Evolutionary conservation across 441 rosid genomes (phyloP).

Genomic region (Brassica balearica): DNA sequence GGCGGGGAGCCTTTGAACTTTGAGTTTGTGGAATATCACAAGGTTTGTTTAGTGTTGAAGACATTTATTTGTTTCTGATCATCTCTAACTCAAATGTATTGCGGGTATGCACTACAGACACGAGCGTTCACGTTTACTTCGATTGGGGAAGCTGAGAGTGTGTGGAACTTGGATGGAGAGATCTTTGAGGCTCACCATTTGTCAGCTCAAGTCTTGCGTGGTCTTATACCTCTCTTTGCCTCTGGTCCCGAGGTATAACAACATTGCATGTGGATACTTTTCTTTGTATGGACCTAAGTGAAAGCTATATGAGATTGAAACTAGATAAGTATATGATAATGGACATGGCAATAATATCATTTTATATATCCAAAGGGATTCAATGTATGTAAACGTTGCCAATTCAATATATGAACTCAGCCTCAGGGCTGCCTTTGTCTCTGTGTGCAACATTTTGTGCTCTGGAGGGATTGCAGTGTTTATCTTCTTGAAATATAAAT

Average conservation of each 20-base stretch:
- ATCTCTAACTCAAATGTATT: constrained; percentile 19
- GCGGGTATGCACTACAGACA: constrained; percentile 53
- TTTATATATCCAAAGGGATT: not conserved
- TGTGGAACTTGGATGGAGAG: constrained; percentile 98
- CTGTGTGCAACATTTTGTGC: constrained; percentile 19
- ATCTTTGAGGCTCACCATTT: constrained; percentile 82
- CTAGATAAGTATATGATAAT: not conserved
- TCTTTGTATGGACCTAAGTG: constrained; percentile 6
- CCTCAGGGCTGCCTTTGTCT: constrained; percentile 56
- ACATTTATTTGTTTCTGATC: constrained; percentile 4
- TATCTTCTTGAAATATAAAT: constrained; percentile 9
- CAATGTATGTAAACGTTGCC: constrained; percentile 14
- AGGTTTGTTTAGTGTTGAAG: constrained; percentile 48
- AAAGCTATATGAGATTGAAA: constrained; percentile 11
- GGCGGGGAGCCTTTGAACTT: constrained; percentile 83
- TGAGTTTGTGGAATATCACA: constrained; percentile 88
- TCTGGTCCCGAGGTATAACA: constrained; percentile 83
- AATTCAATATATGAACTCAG: constrained; percentile 1
- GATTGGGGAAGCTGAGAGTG: constrained; percentile 72
- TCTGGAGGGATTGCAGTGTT: constrained; percentile 14
- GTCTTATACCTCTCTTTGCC: constrained; percentile 84
- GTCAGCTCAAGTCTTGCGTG: constrained; percentile 90
- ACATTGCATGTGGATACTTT: constrained; percentile 11
- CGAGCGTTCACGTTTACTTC: constrained; percentile 87
- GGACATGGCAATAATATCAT: constrained; percentile 8